phyloP scores from a whole-genome alignment of 352 stramenopile genomes.

The Pythium biforme region DNA sequence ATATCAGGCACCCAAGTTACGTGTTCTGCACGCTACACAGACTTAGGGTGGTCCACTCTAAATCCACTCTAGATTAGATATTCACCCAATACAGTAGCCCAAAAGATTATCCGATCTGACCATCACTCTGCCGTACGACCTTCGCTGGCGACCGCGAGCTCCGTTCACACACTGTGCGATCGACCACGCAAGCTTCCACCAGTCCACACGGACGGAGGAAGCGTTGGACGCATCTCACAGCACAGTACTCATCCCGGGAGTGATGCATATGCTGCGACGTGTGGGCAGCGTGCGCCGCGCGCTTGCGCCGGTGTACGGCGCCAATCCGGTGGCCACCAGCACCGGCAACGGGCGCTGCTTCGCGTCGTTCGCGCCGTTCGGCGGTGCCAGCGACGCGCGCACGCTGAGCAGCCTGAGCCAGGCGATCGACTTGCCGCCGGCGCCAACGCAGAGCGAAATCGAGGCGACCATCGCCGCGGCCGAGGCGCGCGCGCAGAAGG shows the following conservation, averaged over 20 bases:
- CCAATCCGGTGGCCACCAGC: not conserved
- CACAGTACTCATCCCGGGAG: not conserved
- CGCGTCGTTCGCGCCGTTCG: slow-evolving; percentile 6
- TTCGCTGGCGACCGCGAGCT: slow-evolving; percentile 2
- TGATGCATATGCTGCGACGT: slow-evolving; percentile 38
- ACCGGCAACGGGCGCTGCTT: slow-evolving; percentile 15
- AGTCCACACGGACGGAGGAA: not conserved
- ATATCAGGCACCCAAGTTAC: not conserved
- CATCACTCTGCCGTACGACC: slow-evolving; percentile 19
- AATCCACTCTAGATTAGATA: too few relatives aligned
- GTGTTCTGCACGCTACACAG: not conserved
- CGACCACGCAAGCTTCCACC: not conserved
- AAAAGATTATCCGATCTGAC: slow-evolving; percentile 16
- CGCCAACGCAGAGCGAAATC: slow-evolving; percentile 61
- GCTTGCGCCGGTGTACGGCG: slow-evolving; percentile 23
- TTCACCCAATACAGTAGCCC: not conserved
- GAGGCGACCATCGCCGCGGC: slow-evolving; percentile 64
- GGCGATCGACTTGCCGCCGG: slow-evolving; percentile 43
- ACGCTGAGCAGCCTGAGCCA: slow-evolving; percentile 22
- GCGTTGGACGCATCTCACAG: too few relatives aligned
- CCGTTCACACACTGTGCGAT: slow-evolving; percentile 4
- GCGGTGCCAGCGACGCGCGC: slow-evolving; percentile 3
- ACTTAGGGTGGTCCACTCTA: slow-evolving; percentile 5
- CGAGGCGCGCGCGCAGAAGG: slow-evolving; percentile 47
- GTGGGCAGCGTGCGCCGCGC: slow-evolving; percentile 33